Percentiles rank a stretch among this genome's conserved stretches.
These are phyloP conservation scores for Cutaneotrichosporon sp. DNA, from an alignment of 1,284 basidiomycete species.

Conservation along the genomic window DNA sequence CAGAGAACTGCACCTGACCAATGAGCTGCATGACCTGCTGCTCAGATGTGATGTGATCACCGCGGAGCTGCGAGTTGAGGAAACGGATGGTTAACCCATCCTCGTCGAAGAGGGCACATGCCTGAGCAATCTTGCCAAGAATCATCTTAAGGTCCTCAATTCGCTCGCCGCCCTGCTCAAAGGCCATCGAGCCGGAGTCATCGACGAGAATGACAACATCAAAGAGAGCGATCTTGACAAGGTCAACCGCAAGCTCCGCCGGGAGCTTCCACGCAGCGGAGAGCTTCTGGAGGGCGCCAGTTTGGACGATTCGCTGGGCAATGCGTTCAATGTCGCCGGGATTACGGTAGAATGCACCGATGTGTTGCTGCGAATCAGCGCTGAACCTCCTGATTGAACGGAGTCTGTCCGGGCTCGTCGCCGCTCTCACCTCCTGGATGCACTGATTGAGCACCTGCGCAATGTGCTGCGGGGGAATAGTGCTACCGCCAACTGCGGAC, in stretches of 20 bases:
- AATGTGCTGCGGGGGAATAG: slow-evolving; percentile 22
- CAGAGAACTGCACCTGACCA: slow-evolving; percentile 45
- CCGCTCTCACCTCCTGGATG: slow-evolving; percentile 47
- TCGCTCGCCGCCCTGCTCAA: slow-evolving; percentile 47
- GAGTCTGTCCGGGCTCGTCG: no score
- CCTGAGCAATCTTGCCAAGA: slow-evolving; percentile 47
- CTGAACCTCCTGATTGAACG: slow-evolving; percentile 15
- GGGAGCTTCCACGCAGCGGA: slow-evolving; percentile 50
- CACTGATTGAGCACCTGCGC: slow-evolving; percentile 37
- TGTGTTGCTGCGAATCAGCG: slow-evolving; percentile 41
- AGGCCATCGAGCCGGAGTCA: slow-evolving; percentile 49
- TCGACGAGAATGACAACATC: slow-evolving; percentile 48
- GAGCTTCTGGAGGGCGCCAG: slow-evolving; percentile 47
- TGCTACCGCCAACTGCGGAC: slow-evolving; percentile 30
- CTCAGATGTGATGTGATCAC: slow-evolving; percentile 50
- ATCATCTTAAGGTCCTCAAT: slow-evolving; percentile 50
- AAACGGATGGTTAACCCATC: slow-evolving; percentile 52
- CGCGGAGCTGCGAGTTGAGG: slow-evolving; percentile 50
- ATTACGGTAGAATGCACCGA: slow-evolving; percentile 51
- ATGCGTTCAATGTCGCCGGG: slow-evolving; percentile 47
- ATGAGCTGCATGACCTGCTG: slow-evolving; percentile 36
- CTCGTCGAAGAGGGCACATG: slow-evolving; percentile 49
- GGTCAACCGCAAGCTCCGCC: slow-evolving; percentile 49
- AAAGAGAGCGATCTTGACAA: slow-evolving; percentile 48
- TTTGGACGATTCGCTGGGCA: slow-evolving; percentile 46